Base-by-base conservation (phyloP, 2,329 filamentous ascomycete species). In the Raffaelea deltoideospora region DNA sequence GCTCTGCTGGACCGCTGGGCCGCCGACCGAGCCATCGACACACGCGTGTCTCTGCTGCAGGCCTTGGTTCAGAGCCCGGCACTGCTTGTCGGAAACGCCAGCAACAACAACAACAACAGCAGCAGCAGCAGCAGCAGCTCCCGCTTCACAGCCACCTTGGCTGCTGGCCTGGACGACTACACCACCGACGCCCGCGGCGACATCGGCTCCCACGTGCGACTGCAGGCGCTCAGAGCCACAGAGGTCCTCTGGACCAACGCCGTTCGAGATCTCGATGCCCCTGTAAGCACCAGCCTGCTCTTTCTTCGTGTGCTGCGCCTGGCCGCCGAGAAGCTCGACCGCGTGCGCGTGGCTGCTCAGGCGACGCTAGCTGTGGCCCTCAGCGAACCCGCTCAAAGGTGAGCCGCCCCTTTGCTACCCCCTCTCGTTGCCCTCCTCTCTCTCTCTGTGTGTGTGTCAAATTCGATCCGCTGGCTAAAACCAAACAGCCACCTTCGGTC, bases 161-260 rank as follows among this genome's bases (percentile, higher is more conserved):
- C 55, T 1, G 67, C 69, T 29, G 74, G 78, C 0, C 58, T 98
- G 21, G 79, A 88, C 45, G 87, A 98, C 52, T 96, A 96, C 50
- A 93, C 84, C 0, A 87, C 84, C 4, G 88, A 84, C 45, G 78
- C 87, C 13, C 69, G 86, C 39, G 90, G 90, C 14, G 90, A 98
- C 50, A 70, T 96, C 34, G 90, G 90, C 5, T 93, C 87, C 0
- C 72, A 87, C 36, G 80, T 93, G 4, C 72, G 90, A 4, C 62
- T 88, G 5, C 79, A 87, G 53, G 87, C 84, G 19, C 67, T 95
- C 11, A 68, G 78, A 52, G 87, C 83, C 14, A 72, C 88, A 1
- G 72, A 72, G 41, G 74, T 73, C 3, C 63, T 85, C 2, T 74
- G 69, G 58, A 14, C 30, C 30, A 9, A n/a, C 42, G 19, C 45